Evolutionary conservation across 345 rosid genomes (phyloP).

Genomic region (Draba incana): DNA sequence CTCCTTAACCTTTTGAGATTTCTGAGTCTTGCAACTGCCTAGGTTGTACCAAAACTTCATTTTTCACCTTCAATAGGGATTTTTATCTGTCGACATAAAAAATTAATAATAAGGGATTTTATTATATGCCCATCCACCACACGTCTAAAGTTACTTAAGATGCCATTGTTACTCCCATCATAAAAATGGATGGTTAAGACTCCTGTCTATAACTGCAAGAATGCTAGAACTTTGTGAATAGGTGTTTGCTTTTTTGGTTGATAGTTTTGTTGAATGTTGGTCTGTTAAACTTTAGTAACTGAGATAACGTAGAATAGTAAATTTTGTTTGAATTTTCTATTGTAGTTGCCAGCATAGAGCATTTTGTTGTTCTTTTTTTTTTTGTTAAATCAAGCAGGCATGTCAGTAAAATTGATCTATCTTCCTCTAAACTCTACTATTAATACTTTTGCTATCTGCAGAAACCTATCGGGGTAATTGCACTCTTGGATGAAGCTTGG

Average conservation of each 20-base stretch:
- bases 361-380: conserved; percentile 9
- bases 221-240: background rate
- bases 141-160: background rate
- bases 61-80: too few species aligned
- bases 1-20: conserved; percentile 10
- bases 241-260: background rate
- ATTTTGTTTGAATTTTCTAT: background rate
- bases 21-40: conserved; percentile 19
- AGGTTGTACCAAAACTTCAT: conserved; percentile 4
- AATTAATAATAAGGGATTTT: too few species aligned
- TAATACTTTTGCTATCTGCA: conserved; percentile 50
- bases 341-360: conserved; percentile 12
- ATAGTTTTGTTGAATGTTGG: conserved; percentile 22
- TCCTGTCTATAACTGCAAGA: conserved; percentile 16
- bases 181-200: conserved; percentile 14
- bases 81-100: too few species aligned
- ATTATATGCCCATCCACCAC: background rate
- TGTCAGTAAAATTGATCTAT: conserved; percentile 14
- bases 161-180: conserved; percentile 18
- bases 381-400: conserved; percentile 1
- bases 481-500: conserved; percentile 99
- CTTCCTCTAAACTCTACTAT: conserved; percentile 33
- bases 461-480: conserved; percentile 97
- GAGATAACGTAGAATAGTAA: background rate
- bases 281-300: conserved; percentile 13